Conservation (phyloP, 768 basidiomycete species). For the Lactifluus hygrophoroides region DNA sequence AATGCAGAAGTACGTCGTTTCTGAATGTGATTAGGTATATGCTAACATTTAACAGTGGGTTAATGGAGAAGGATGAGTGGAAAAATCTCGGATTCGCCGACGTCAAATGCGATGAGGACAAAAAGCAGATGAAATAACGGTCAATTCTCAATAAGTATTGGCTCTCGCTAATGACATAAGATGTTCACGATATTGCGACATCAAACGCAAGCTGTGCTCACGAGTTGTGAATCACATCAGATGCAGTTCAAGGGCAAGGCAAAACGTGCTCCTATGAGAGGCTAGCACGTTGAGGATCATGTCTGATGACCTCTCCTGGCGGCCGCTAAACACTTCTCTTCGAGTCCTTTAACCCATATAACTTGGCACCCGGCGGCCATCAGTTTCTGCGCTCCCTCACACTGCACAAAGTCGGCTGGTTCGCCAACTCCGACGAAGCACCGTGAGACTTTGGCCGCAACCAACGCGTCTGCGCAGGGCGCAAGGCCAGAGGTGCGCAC, state of each 20-base stretch:
- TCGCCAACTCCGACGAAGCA: slow-evolving; percentile 89
- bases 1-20: slow-evolving; percentile 66
- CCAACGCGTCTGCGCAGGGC: slow-evolving; percentile 79
- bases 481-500: slow-evolving; percentile 77
- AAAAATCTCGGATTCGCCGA: slow-evolving; percentile 63
- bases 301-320: slow-evolving; percentile 53
- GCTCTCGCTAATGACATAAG: too few relatives aligned
- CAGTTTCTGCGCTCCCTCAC: slow-evolving; percentile 75
- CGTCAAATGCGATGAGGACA: slow-evolving; percentile 1
- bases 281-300: not conserved
- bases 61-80: slow-evolving; percentile 87
- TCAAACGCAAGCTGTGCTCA: too few relatives aligned
- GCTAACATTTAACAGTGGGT: slow-evolving; percentile 42
- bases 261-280: not conserved
- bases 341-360: slow-evolving; percentile 64
- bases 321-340: slow-evolving; percentile 69
- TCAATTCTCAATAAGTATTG: not conserved
- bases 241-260: not conserved
- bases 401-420: slow-evolving; percentile 89
- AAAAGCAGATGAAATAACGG: not conserved
- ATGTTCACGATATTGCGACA: too few relatives aligned
- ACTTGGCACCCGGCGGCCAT: slow-evolving; percentile 65
- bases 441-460: slow-evolving; percentile 56
- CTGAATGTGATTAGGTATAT: not conserved
- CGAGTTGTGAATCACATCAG: not conserved